Percentiles rank a stretch among this genome's conserved stretches.
phyloP scores from a whole-genome alignment of 75 land plant genomes.

The Picea glauca region DNA sequence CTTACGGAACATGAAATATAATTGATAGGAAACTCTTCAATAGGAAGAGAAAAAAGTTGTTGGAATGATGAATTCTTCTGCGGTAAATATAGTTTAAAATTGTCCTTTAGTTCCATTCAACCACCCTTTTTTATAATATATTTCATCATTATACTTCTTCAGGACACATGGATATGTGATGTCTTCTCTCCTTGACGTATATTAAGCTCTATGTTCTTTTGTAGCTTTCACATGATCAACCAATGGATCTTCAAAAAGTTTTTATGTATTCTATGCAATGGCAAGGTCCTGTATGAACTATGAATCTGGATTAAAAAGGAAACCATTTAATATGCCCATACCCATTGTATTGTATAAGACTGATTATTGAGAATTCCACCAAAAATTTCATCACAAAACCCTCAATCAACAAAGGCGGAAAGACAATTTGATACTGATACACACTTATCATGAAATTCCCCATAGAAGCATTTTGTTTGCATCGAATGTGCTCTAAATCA shows the following conservation, averaged over 20 bases:
- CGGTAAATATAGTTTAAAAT: conserved; percentile 24
- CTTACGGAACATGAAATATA: conserved; percentile 41
- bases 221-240: no score
- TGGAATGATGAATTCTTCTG: conserved; percentile 40
- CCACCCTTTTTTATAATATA: not conserved
- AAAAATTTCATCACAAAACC: no score
- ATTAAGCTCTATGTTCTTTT: no score
- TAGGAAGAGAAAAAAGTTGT: conserved; percentile 38
- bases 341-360: conserved; percentile 24
- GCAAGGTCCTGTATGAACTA: conserved; percentile 47
- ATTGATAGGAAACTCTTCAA: conserved; percentile 49
- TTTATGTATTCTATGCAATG: conserved; percentile 36
- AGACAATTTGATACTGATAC: no score
- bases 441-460: no score
- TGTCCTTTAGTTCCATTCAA: no score
- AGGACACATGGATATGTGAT: no score
- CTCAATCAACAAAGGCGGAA: no score
- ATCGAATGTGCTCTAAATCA: no score
- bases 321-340: conserved; percentile 29
- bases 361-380: conserved; percentile 61
- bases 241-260: conserved; percentile 56
- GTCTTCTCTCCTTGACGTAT: no score
- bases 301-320: conserved; percentile 50
- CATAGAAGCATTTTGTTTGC: no score
- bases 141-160: no score